Percentiles rank a stretch among this genome's conserved stretches.
Evolutionary conservation across 192 early-diverging fungal species (phyloP).

Genomic region (Mortierella antarctica): DNA sequence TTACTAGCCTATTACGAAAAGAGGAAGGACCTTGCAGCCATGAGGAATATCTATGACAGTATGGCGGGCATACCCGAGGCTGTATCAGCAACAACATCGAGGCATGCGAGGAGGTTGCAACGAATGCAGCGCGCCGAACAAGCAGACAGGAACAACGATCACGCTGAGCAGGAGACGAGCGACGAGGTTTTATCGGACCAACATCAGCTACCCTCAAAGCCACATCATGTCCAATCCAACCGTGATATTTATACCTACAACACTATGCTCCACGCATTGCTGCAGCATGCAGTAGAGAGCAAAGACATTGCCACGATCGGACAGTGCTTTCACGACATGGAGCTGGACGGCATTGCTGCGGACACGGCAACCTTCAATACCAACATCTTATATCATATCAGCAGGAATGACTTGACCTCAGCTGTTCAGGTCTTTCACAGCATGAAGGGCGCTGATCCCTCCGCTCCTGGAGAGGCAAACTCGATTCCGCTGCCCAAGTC

Average conservation of each 20-base stretch:
- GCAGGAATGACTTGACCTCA: conserved; percentile 22
- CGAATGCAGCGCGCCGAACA: background rate
- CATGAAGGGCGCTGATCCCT: conserved; percentile 11
- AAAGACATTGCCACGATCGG: conserved; percentile 45
- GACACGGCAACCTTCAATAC: conserved; percentile 54
- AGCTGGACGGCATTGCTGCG: conserved; percentile 31
- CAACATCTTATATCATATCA: conserved; percentile 49
- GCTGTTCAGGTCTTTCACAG: conserved; percentile 41
- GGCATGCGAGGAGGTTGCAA: background rate
- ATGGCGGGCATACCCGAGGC: conserved; percentile 23
- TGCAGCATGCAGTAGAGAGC: conserved; percentile 39
- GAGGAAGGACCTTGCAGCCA: conserved; percentile 25
- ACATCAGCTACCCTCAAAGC: background rate
- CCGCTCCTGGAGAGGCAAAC: background rate
- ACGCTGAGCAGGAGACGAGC: background rate
- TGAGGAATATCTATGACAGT: conserved; percentile 34
- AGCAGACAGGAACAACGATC: background rate
- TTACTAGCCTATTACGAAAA: conserved; percentile 41
- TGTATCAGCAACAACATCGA: background rate
- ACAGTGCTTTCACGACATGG: conserved; percentile 51
- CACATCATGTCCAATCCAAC: conserved; percentile 11
- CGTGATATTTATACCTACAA: conserved; percentile 52
- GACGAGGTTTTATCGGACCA: background rate
- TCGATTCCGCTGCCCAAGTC: background rate
- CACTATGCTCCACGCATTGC: conserved; percentile 45